phyloP scores from a whole-genome alignment of 139 green algal species.

The Micractinium sp. region DNA sequence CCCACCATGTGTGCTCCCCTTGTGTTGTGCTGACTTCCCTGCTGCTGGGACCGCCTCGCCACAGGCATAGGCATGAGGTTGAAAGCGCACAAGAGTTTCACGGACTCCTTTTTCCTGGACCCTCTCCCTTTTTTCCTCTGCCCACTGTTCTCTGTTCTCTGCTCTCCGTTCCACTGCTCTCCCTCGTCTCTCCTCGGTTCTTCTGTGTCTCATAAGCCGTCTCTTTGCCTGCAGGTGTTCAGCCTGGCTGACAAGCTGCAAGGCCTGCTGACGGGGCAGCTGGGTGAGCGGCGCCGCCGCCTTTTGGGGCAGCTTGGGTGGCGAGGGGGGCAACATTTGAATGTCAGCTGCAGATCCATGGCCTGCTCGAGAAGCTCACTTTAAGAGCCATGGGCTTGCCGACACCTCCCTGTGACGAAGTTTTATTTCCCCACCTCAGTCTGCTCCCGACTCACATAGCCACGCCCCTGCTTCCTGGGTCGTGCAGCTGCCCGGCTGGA shows the following conservation, averaged over 20 bases:
- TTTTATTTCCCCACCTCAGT: neutral
- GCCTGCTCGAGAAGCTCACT: neutral
- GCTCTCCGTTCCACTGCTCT: neutral
- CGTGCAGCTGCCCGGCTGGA: neutral
- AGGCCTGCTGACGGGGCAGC: neutral
- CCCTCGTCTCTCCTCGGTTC: neutral
- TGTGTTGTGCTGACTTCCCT: too few relatives aligned
- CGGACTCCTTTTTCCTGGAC: too few relatives aligned
- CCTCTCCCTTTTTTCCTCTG: too few relatives aligned
- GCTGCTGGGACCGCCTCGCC: too few relatives aligned
- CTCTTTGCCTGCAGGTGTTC: neutral
- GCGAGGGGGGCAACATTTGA: too few relatives aligned
- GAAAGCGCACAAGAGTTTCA: too few relatives aligned
- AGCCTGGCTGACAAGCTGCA: neutral
- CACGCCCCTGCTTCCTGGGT: neutral
- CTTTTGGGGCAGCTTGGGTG: neutral
- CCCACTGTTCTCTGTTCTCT: too few relatives aligned
- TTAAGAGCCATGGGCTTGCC: neutral
- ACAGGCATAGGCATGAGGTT: too few relatives aligned
- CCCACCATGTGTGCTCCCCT: too few relatives aligned
- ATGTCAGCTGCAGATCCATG: neutral
- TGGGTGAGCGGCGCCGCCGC: neutral
- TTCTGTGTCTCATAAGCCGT: neutral
- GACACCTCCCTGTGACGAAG: neutral
- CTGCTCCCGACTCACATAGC: neutral